Evolutionary conservation across 768 basidiomycete genomes (phyloP), one percentile per base, ranked within the genome.

Genomic region (Tricholomella constricta): DNA sequence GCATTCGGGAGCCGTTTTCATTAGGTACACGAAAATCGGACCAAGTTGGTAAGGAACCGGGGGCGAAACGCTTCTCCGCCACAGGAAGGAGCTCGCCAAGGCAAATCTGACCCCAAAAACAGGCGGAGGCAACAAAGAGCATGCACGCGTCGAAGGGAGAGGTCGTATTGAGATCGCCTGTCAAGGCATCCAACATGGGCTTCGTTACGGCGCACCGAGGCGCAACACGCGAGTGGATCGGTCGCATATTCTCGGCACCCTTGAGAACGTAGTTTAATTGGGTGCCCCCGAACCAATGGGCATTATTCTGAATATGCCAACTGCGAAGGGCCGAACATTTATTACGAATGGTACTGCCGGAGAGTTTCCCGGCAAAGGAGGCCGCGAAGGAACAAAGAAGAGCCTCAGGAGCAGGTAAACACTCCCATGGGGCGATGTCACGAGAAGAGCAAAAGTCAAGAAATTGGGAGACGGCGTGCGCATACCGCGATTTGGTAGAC

Each of bases 71-170:
- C 14, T 37, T 12, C 34, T 48, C 32, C 15, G 6, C 51, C 42
- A 15, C 26, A 15, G 62, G 59, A 12, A 69, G 57, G 0, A 73
- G 38, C 42, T 74, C 71, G 1, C 72, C 72, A 0, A 72, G 51
- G 3, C 68, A 61, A 26, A 62, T 58, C 46, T 71, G 70, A 0
- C 62, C 64, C 66, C 69, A 72, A 54, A 71, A 70, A n/a, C 70
- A 62, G 3, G 50, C 42, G 15, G 34, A n/a, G 1, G 69, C 66
- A 5, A 56, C 53, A 1, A 62, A 62, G 6, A 56, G 54, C 15
- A 71, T 55, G 6, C 61, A 51, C 14, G 54, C 41, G 34, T 72
- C 70, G 14, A 64, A 29, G 45, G 2, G 63, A 51, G 7, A 51
- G 19, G 4, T 44, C 1, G 17, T 51, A 35, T 27, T 1, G 23